Evolutionary conservation across 2,329 filamentous ascomycete species (phyloP).

Genomic region (Phialophora chinensis): DNA sequence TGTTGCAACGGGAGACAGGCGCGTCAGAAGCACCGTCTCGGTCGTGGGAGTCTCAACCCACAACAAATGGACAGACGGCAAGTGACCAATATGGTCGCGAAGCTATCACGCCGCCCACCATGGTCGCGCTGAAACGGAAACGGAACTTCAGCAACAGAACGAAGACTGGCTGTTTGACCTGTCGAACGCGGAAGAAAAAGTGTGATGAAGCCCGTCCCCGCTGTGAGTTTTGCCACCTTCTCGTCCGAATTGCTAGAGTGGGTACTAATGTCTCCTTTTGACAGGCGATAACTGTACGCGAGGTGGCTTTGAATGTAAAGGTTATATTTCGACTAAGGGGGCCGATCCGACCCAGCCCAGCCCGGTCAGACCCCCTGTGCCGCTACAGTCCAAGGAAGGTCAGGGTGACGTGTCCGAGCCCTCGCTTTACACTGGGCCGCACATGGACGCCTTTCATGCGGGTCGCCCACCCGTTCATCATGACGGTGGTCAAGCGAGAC

Average conservation of each 20-base stretch:
- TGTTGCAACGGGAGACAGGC: slow-evolving; percentile 58
- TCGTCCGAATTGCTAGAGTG: neutral
- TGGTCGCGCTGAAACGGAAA: slow-evolving; percentile 53
- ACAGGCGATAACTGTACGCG: slow-evolving; percentile 86
- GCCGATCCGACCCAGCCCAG: slow-evolving; percentile 76
- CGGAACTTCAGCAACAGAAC: slow-evolving; percentile 85
- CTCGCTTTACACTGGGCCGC: slow-evolving; percentile 23
- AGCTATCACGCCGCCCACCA: slow-evolving; percentile 43
- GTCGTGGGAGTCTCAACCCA: slow-evolving; percentile 47
- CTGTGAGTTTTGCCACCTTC: slow-evolving; percentile 65
- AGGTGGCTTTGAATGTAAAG: slow-evolving; percentile 88
- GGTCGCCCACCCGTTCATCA: slow-evolving; percentile 41
- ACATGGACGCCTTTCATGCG: slow-evolving; percentile 20
- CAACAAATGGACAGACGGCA: slow-evolving; percentile 43
- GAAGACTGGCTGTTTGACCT: slow-evolving; percentile 94
- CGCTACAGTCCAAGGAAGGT: slow-evolving; percentile 81
- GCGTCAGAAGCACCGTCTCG: slow-evolving; percentile 47
- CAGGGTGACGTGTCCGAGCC: slow-evolving; percentile 47
- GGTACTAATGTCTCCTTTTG: slow-evolving; percentile 5
- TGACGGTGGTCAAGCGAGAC: slow-evolving; percentile 52
- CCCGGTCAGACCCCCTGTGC: slow-evolving; percentile 70
- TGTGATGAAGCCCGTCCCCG: slow-evolving; percentile 93
- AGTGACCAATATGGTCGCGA: slow-evolving; percentile 41
- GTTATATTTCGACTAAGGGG: slow-evolving; percentile 76
- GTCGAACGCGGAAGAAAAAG: slow-evolving; percentile 92